These are phyloP conservation scores for Geosmithia flava DNA, from an alignment of 2,329 filamentous ascomycete genomes.

Conservation along the genomic window DNA sequence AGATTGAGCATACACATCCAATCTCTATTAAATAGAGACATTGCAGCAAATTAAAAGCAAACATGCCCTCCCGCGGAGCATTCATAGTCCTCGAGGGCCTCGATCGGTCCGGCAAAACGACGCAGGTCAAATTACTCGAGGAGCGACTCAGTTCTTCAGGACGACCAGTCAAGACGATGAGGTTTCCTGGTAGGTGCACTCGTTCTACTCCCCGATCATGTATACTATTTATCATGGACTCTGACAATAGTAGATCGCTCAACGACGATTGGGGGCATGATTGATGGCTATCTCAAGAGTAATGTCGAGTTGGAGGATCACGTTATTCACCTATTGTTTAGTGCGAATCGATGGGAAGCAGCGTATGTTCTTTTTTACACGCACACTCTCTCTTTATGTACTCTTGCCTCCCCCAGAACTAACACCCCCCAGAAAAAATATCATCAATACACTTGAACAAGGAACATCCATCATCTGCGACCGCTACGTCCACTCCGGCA, in stretches of 20 bases:
- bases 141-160: slow-evolving; percentile 37
- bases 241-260: slow-evolving; percentile 29
- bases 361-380: slow-evolving; percentile 20
- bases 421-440: slow-evolving; percentile 28
- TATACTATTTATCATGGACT: background rate
- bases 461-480: slow-evolving; percentile 77
- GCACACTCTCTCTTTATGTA: background rate
- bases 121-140: slow-evolving; percentile 64
- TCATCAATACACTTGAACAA: slow-evolving; percentile 38
- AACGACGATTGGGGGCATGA: slow-evolving; percentile 78
- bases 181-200: slow-evolving; percentile 36
- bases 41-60: too few species aligned
- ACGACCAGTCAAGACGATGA: slow-evolving; percentile 36
- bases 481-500: slow-evolving; percentile 89
- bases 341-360: slow-evolving; percentile 80
- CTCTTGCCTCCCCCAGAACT: background rate
- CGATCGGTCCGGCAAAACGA: slow-evolving; percentile 85
- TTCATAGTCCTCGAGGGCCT: slow-evolving; percentile 81
- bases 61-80: slow-evolving; percentile 32
- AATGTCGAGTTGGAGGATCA: slow-evolving; percentile 70
- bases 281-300: slow-evolving; percentile 69
- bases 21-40: too few species aligned
- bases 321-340: slow-evolving; percentile 80
- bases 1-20: too few species aligned
- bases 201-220: background rate